Evolutionary conservation across 164 flowering plant species (phyloP).

Genomic region (Dillenia turbinata): DNA sequence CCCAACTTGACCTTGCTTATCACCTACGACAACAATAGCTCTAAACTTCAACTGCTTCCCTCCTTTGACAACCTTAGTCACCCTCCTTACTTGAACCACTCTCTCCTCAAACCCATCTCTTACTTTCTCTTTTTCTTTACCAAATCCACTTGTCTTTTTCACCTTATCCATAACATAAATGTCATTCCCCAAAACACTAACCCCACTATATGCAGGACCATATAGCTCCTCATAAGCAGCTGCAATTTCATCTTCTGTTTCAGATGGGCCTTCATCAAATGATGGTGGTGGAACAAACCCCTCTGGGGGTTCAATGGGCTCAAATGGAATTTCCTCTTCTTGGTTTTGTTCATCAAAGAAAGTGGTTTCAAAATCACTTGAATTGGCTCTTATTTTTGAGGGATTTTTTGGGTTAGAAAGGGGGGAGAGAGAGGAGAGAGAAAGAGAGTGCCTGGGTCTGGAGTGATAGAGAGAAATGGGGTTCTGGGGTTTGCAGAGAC

Average conservation of each 20-base stretch:
- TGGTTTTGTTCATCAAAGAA: slow-evolving; percentile 50
- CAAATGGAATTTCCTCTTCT: slow-evolving; percentile 37
- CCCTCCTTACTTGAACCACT: slow-evolving; percentile 90
- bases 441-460: slow-evolving; percentile 8
- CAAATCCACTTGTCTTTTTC: slow-evolving; percentile 49
- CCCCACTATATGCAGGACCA: slow-evolving; percentile 87
- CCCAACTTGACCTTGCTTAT: slow-evolving; percentile 87
- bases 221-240: slow-evolving; percentile 80
- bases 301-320: slow-evolving; percentile 55
- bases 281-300: slow-evolving; percentile 56
- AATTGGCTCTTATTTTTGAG: slow-evolving; percentile 15
- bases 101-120: slow-evolving; percentile 89
- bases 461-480: slow-evolving; percentile 13
- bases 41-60: slow-evolving; percentile 85
- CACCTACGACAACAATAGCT: slow-evolving; percentile 87
- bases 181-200: slow-evolving; percentile 62
- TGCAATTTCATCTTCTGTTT: slow-evolving; percentile 77
- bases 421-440: slow-evolving; percentile 11
- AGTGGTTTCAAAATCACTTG: slow-evolving; percentile 46
- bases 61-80: slow-evolving; percentile 97
- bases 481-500: slow-evolving; percentile 11
- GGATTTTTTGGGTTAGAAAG: slow-evolving; percentile 9
- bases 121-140: slow-evolving; percentile 63
- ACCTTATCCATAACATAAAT: slow-evolving; percentile 65
- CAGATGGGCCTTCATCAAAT: slow-evolving; percentile 65